Conservation (phyloP, 768 basidiomycete species). For the Gautieria morchelliformis region DNA sequence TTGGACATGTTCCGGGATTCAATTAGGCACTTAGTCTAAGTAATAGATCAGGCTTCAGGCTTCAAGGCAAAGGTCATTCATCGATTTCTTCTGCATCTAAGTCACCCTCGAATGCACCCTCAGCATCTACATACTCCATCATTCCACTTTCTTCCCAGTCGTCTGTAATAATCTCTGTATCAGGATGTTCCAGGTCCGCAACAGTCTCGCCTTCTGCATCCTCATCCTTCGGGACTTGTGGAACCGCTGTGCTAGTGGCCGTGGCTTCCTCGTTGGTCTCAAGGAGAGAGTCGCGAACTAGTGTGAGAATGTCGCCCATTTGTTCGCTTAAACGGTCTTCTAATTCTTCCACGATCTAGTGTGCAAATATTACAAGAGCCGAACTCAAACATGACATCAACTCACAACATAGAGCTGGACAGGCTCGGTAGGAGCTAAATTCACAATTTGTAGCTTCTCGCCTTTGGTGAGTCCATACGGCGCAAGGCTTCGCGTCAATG, state of each 20-base stretch:
- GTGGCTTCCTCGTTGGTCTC: conserved; percentile 15
- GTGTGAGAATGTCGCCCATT: conserved; percentile 55
- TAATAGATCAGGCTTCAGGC: too few relatives aligned
- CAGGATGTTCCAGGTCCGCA: background rate
- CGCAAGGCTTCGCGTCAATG: conserved; percentile 57
- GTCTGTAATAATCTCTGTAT: background rate
- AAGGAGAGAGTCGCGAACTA: conserved; percentile 37
- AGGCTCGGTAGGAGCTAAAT: conserved; percentile 69
- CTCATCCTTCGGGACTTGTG: background rate
- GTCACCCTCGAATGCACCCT: conserved; percentile 3
- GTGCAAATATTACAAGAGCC: background rate
- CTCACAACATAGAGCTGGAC: conserved; percentile 87
- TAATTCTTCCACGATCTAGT: conserved; percentile 83
- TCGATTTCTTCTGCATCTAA: conserved; percentile 1
- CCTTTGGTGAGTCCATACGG: conserved; percentile 74
- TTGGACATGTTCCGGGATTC: too few relatives aligned
- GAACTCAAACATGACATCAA: conserved; percentile 9
- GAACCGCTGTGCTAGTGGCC: background rate
- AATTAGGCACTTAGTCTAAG: too few relatives aligned
- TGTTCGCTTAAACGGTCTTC: conserved; percentile 70
- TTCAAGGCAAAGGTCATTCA: background rate
- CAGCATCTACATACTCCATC: background rate
- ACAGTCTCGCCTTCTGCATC: background rate
- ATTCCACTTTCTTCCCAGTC: conserved; percentile 2
- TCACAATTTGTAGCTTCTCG: conserved; percentile 89